phyloP scores from a whole-genome alignment of 352 stramenopile genomes.

The Globisporangium irregulare region DNA sequence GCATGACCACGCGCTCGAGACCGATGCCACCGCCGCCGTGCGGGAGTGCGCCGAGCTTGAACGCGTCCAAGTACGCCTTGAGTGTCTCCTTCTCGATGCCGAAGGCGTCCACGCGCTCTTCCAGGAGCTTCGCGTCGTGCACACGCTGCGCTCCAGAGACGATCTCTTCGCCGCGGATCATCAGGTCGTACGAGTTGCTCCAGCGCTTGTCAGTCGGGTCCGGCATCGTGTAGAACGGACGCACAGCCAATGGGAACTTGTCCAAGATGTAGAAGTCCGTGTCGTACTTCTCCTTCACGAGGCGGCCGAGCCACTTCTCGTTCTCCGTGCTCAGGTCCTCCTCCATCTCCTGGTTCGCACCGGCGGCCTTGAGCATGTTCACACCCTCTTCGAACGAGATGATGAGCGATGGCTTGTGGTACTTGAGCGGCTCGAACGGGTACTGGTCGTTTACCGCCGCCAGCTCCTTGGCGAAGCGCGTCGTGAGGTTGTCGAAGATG shows the following conservation, averaged over 20 bases:
- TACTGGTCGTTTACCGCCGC: slow-evolving; percentile 95
- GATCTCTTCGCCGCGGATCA: slow-evolving; percentile 99
- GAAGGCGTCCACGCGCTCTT: slow-evolving; percentile 86
- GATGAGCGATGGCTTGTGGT: slow-evolving; percentile 91
- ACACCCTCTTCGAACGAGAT: slow-evolving; percentile 94
- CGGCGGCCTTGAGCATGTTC: slow-evolving; percentile 87
- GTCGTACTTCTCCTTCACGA: slow-evolving; percentile 97
- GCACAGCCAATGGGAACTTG: slow-evolving; percentile 98
- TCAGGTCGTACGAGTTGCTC: slow-evolving; percentile 99
- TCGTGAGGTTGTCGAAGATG: slow-evolving; percentile 98
- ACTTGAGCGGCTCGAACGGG: slow-evolving; percentile 97
- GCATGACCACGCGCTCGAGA: slow-evolving; percentile 98
- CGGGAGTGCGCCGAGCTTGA: slow-evolving; percentile 97
- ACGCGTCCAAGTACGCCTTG: slow-evolving; percentile 97
- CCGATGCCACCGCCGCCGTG: slow-evolving; percentile 98
- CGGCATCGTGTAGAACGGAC: slow-evolving; percentile 99
- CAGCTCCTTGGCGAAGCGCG: slow-evolving; percentile 93
- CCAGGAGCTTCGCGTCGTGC: slow-evolving; percentile 95
- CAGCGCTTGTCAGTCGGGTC: slow-evolving; percentile 92
- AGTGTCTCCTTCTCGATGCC: slow-evolving; percentile 89
- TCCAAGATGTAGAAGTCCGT: slow-evolving; percentile 99
- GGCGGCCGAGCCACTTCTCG: slow-evolving; percentile 95
- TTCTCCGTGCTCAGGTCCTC: slow-evolving; percentile 93
- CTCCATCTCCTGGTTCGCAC: slow-evolving; percentile 67
- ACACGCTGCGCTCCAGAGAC: slow-evolving; percentile 99